These are phyloP conservation scores for Leishmania arabica DNA, from an alignment of 208 protist species.

Conservation along the genomic window DNA sequence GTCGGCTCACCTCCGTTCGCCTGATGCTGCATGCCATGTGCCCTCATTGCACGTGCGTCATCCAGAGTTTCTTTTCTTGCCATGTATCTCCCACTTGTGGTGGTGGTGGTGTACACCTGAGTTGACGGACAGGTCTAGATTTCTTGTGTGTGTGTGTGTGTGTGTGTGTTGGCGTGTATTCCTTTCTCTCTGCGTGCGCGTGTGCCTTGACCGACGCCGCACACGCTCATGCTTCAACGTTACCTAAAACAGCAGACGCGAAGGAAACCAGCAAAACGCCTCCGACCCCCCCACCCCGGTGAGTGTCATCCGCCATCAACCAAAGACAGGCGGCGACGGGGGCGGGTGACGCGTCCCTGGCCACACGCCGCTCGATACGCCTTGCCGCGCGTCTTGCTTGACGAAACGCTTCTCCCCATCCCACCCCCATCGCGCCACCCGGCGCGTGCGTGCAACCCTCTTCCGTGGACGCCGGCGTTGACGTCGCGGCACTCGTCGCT, in stretches of 20 bases:
- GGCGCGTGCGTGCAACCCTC: neutral
- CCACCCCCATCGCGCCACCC: neutral
- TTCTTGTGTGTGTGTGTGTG: neutral
- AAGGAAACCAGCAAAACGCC: neutral
- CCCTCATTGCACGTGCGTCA: neutral
- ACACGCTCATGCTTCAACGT: neutral
- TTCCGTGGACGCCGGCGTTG: neutral
- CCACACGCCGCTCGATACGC: too few relatives aligned
- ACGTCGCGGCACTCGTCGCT: neutral
- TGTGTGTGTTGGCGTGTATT: too few relatives aligned
- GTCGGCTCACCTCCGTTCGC: too few relatives aligned
- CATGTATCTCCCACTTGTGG: neutral
- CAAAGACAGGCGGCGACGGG: too few relatives aligned
- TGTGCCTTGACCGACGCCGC: neutral
- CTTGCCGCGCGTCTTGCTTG: neutral
- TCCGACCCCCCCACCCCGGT: neutral
- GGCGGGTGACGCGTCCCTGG: too few relatives aligned
- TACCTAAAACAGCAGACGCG: neutral
- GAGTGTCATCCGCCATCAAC: too few relatives aligned
- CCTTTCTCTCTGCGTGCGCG: neutral
- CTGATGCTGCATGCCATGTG: too few relatives aligned
- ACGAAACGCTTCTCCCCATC: neutral
- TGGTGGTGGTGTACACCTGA: neutral
- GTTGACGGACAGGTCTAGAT: neutral
- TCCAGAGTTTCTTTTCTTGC: neutral